Evolutionary conservation across 495 filamentous ascomycete genomes (phyloP), one percentile per base, ranked within the genome.

Genomic region (Penicillium manginii): DNA sequence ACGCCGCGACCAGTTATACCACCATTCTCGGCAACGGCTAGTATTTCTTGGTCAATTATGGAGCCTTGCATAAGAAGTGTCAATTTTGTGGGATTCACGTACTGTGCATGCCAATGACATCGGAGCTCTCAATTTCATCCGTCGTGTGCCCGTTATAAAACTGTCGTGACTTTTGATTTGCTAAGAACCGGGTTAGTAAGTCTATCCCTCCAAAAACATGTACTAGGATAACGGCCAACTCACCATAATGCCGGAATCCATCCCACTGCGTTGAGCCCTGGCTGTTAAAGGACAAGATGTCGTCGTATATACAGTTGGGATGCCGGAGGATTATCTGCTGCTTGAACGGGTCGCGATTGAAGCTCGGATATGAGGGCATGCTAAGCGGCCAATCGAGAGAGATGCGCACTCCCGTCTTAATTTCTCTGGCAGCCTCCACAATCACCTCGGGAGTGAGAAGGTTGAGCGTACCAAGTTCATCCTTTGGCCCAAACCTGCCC

Each of bases 111-210:
- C 71, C 70, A 26, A 71, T 68, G 2, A 60, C 58, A 50, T 64
- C 54, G 0, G 67, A 78, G 18, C 63, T 71, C 21, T 86, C 79
- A 46, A 89, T 85, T 19, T 87, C 80, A 4, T 80, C 72, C 54
- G 74, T 65, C 0, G 80, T 83, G 15, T 83, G 76, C 15, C 85
- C 86, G 53, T 87, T 86, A 61, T 88, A 88, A 62, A 86, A 89
- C 42, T 58, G 55, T 73, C 78, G 46, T 11, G 57, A 43, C 73
- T 75, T 71, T 80, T 83, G 67, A 80, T 86, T 59, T 12, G 67
- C 67, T 67, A 40, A 37, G 10, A 60, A 70, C 17, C 8, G n/a
- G 12, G 2, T 47, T 22, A 23, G 19, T 23, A 14, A n/a, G n/a
- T 29, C 9, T 8, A 29, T 8, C 26, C 9, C 26, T 29, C 26